phyloP scores from a whole-genome alignment of 78 protist species.

The Creolimax fragrantissima region DNA sequence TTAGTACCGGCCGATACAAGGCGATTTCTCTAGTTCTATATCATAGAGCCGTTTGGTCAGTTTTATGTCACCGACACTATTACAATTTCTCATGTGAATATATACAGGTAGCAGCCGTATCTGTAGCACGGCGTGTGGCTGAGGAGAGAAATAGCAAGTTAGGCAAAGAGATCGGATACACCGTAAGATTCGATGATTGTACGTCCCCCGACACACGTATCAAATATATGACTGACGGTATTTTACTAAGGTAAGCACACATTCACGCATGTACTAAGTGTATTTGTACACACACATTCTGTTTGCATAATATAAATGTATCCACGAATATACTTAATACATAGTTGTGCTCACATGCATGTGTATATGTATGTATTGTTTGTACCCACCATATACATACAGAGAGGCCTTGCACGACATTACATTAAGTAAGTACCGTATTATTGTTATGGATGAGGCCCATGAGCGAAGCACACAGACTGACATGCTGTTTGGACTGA shows the following conservation, averaged over 20 bases:
- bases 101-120: slow-evolving; percentile 94
- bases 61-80: too few species aligned
- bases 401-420: slow-evolving; percentile 33
- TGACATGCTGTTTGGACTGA: slow-evolving; percentile 49
- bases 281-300: background rate
- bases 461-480: slow-evolving; percentile 61
- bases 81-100: too few species aligned
- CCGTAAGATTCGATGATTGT: slow-evolving; percentile 95
- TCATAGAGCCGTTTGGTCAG: too few species aligned
- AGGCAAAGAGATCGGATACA: slow-evolving; percentile 94
- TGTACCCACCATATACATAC: background rate
- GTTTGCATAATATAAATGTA: background rate
- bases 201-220: slow-evolving; percentile 80
- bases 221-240: slow-evolving; percentile 97
- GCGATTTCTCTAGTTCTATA: too few species aligned
- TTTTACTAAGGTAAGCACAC: slow-evolving; percentile 55
- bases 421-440: background rate
- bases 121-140: slow-evolving; percentile 96
- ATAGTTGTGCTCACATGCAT: background rate
- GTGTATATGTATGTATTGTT: background rate
- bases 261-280: background rate
- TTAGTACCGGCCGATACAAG: too few species aligned
- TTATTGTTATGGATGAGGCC: slow-evolving; percentile 63
- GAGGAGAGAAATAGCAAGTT: slow-evolving; percentile 79
- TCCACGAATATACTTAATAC: slow-evolving; percentile 7